Evolutionary conservation across 2,329 filamentous ascomycete species (phyloP).

Genomic region (Diaporthe australafricana): DNA sequence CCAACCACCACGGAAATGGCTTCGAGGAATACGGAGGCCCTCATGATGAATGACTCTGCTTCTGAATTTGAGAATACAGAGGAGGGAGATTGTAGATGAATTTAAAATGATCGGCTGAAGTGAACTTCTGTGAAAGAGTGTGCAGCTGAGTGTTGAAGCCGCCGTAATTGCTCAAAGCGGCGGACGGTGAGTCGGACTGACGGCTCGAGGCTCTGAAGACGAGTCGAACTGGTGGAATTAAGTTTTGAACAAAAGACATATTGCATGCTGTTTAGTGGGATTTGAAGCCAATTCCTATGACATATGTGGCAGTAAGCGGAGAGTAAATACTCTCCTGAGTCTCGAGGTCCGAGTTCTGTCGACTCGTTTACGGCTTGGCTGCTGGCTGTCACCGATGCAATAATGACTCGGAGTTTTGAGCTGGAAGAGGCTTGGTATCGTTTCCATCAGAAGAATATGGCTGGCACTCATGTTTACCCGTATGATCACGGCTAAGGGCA

Average conservation of each 20-base stretch:
- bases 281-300: background rate
- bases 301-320: background rate
- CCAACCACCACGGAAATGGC: background rate
- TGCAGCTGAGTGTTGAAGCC: background rate
- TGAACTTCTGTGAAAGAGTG: background rate
- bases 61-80: background rate
- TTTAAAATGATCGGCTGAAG: conserved; percentile 3
- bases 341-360: background rate
- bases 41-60: background rate
- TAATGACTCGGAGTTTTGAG: background rate
- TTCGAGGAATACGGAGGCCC: background rate
- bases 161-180: background rate
- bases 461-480: background rate
- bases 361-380: background rate
- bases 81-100: background rate
- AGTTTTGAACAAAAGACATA: background rate
- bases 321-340: background rate
- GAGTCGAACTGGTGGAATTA: conserved; percentile 7
- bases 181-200: background rate
- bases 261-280: background rate
- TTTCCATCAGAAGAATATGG: background rate
- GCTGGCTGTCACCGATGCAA: too few relatives aligned
- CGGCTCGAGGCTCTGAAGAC: background rate
- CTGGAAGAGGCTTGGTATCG: background rate
- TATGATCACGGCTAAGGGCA: too few relatives aligned